These are phyloP conservation scores for Solanum chiquidenum DNA, from an alignment of 257 asterid species.

Conservation along the genomic window DNA sequence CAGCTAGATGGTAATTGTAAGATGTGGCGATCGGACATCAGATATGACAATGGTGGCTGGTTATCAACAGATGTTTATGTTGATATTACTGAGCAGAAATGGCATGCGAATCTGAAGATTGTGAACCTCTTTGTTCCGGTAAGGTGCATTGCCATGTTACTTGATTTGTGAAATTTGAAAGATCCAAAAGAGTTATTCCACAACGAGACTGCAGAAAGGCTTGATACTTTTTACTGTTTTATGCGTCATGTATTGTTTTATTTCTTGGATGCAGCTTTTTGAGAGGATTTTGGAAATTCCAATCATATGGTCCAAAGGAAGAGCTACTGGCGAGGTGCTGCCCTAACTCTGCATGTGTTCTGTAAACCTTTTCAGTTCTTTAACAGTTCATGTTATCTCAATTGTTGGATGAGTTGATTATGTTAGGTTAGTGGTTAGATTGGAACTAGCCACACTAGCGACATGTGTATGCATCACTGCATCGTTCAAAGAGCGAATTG, in stretches of 20 bases:
- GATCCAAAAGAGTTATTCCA: constrained; percentile 3
- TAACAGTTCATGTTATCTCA: neutral
- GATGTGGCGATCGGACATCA: constrained; percentile 79
- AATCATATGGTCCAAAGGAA: constrained; percentile 83
- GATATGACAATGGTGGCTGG: constrained; percentile 96
- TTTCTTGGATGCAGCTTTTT: constrained; percentile 57
- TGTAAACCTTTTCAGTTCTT: neutral
- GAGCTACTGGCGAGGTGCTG: constrained; percentile 99
- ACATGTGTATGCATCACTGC: neutral
- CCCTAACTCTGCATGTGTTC: constrained; percentile 22
- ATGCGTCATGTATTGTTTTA: neutral
- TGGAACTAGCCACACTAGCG: neutral
- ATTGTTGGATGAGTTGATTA: neutral
- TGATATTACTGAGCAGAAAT: constrained; percentile 80
- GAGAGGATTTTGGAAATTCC: constrained; percentile 96
- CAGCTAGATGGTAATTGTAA: constrained; percentile 85
- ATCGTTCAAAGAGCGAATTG: neutral
- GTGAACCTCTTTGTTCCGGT: constrained; percentile 93
- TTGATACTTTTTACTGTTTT: neutral
- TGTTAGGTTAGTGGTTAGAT: neutral
- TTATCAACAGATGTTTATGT: constrained; percentile 90
- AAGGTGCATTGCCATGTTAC: constrained; percentile 18
- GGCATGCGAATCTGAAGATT: constrained; percentile 95
- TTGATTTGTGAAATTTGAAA: neutral
- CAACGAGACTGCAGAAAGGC: neutral